Evolutionary conservation across 768 basidiomycete genomes (phyloP), one percentile per base, ranked within the genome.

Genomic region (Amanita inopinata): DNA sequence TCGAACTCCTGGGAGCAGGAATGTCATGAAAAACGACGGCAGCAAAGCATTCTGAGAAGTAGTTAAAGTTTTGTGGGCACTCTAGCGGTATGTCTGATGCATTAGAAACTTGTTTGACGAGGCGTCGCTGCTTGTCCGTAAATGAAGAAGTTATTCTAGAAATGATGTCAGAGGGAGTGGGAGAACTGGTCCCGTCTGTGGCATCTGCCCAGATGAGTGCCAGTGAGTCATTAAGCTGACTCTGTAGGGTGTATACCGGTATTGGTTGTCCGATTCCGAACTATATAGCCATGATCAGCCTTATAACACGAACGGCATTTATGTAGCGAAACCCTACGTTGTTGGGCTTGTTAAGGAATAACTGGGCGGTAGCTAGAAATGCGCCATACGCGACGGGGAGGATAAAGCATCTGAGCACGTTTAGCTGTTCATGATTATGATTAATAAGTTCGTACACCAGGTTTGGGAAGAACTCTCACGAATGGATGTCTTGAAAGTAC

Each of bases 31-130:
- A 85, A 0, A 70, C 60, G 10, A 89, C 56, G 1, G 67, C 84
- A 1, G 76, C 82, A 51, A 71, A 89, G 54, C 86, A 89, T 44
- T 75, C 64, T 2, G 83, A 85, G 38, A 74, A 68, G 5, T 69
- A 51, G 38, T 82, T 78, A 62, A 83, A 86, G 60, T 88, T 89
- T 53, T 82, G 74, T 5, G 77, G 83, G 53, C 86, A 89, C 24
- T 62, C 55, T 0, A 62, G 49, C 0, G 73, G 67, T 10, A 89
- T 77, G 18, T 76, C 70, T 3, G 59, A 53, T 0, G 67, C 62
- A 19, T 61, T 66, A 22, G 57, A 55, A 8, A 80, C 65, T 53
- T 78, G 60, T 41, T 65, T 64, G 25, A 89, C 68, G 2, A 64
- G 64, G 3, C 51, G 53, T 1, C 65, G 60, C 53, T 86, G 81